Evolutionary conservation across 768 basidiomycete species (phyloP).

Genomic region (Boletus rubroflammeus): DNA sequence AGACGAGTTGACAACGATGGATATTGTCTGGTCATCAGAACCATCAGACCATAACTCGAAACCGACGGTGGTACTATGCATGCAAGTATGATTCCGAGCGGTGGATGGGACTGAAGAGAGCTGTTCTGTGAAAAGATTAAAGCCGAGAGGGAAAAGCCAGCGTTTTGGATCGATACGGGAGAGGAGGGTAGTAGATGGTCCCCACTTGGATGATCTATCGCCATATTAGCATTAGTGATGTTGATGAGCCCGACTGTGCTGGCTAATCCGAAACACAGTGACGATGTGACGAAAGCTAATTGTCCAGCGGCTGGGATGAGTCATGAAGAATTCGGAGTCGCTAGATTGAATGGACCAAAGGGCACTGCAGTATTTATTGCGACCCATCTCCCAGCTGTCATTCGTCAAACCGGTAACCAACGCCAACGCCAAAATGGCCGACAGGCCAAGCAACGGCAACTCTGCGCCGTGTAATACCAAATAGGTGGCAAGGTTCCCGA

Average conservation of each 20-base stretch:
- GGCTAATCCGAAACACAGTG: background rate
- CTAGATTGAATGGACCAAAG: conserved; percentile 3
- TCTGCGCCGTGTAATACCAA: conserved; percentile 5
- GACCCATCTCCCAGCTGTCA: conserved; percentile 1
- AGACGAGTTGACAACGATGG: background rate
- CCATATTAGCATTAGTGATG: background rate
- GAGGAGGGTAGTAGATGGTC: conserved; percentile 14
- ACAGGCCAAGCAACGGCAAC: conserved; percentile 8
- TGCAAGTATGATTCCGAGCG: conserved; percentile 9
- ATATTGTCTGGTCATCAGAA: conserved; percentile 8
- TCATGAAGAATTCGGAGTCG: background rate
- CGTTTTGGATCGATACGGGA: background rate
- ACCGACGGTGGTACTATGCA: fast-evolving
- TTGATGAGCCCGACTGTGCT: conserved; percentile 9
- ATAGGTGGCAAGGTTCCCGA: conserved; percentile 8
- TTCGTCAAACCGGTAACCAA: conserved; percentile 12
- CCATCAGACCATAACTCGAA: conserved; percentile 2
- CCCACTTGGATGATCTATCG: background rate
- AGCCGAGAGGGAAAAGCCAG: conserved; percentile 1
- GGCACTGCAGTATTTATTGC: background rate
- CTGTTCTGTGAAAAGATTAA: conserved; percentile 13
- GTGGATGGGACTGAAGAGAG: conserved; percentile 10
- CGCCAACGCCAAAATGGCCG: conserved; percentile 11
- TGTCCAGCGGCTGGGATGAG: background rate
- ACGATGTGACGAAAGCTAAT: background rate